Percentiles rank a stretch among this genome's conserved stretches.
These are phyloP conservation scores for Sungouiella thailandica DNA, from an alignment of 805 yeast species.

Conservation along the genomic window DNA sequence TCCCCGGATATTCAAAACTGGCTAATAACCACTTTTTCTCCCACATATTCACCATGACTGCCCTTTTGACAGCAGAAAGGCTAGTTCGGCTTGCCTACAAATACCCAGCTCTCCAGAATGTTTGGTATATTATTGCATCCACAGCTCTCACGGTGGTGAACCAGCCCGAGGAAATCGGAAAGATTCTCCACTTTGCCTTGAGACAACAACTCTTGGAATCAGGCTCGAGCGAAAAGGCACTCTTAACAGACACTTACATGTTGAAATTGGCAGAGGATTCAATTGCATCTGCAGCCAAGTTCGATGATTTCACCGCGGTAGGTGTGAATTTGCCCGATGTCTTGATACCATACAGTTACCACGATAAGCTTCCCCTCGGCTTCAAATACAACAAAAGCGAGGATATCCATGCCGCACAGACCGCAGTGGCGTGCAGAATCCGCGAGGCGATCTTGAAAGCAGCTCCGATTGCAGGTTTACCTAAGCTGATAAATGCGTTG, in stretches of 20 bases:
- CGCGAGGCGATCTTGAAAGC: conserved; percentile 78
- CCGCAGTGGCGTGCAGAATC: conserved; percentile 44
- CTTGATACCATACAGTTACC: conserved; percentile 34
- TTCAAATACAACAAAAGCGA: conserved; percentile 29
- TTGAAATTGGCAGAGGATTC: conserved; percentile 37
- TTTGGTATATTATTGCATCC: conserved; percentile 79
- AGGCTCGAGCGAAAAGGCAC: conserved; percentile 12
- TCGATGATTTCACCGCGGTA: conserved; percentile 33
- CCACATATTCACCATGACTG: conserved; percentile 8
- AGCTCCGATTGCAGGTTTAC: conserved; percentile 77
- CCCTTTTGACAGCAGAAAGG: conserved; percentile 48
- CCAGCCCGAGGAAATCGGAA: conserved; percentile 75
- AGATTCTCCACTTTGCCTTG: conserved; percentile 64
- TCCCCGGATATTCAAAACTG: background rate
- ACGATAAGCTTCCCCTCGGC: conserved; percentile 32
- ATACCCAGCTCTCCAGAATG: conserved; percentile 48
- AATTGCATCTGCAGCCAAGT: conserved; percentile 33
- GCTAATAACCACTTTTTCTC: background rate
- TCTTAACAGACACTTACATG: conserved; percentile 30
- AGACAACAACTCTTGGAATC: conserved; percentile 39
- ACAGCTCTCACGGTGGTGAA: conserved; percentile 79
- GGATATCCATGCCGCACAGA: conserved; percentile 34
- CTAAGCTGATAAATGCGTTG: conserved; percentile 77
- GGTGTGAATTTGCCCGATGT: conserved; percentile 41
- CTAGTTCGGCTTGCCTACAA: conserved; percentile 47